phyloP scores from a whole-genome alignment of 768 basidiomycete species.

The Piloderma croceum region DNA sequence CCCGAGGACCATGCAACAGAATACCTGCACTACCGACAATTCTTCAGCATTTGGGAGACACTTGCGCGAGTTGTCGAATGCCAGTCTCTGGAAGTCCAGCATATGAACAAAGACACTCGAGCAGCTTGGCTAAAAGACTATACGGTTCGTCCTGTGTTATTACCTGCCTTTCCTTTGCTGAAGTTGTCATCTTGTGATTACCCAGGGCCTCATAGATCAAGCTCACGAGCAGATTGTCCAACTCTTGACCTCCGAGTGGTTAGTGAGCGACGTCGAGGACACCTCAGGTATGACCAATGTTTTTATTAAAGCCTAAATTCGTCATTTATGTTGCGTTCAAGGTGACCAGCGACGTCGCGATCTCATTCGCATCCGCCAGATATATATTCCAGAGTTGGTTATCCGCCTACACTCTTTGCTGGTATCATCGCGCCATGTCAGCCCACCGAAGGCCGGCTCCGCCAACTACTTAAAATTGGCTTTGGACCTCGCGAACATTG shows the following conservation, averaged over 20 bases:
- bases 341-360: conserved; percentile 57
- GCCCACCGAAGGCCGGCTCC: conserved; percentile 47
- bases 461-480: conserved; percentile 71
- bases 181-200: background rate
- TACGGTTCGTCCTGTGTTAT: conserved; percentile 34
- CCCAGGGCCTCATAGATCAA: conserved; percentile 55
- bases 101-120: conserved; percentile 55
- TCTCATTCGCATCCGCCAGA: conserved; percentile 75
- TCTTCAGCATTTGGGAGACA: conserved; percentile 70
- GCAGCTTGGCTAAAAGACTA: conserved; percentile 62
- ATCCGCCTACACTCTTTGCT: conserved; percentile 77
- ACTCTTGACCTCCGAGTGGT: conserved; percentile 74
- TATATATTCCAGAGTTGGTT: conserved; percentile 86
- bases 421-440: conserved; percentile 43
- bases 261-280: conserved; percentile 51
- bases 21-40: conserved; percentile 74
- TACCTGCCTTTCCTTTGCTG: background rate
- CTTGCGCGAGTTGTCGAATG: conserved; percentile 57
- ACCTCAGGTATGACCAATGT: conserved; percentile 29
- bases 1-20: conserved; percentile 71
- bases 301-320: too few species aligned
- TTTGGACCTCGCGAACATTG: conserved; percentile 72
- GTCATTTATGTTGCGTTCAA: conserved; percentile 14
- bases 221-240: conserved; percentile 62
- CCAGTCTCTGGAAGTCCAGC: conserved; percentile 49